These are phyloP conservation scores for Acrocalymma vagum DNA, from an alignment of 2,329 filamentous ascomycete genomes.

Conservation along the genomic window DNA sequence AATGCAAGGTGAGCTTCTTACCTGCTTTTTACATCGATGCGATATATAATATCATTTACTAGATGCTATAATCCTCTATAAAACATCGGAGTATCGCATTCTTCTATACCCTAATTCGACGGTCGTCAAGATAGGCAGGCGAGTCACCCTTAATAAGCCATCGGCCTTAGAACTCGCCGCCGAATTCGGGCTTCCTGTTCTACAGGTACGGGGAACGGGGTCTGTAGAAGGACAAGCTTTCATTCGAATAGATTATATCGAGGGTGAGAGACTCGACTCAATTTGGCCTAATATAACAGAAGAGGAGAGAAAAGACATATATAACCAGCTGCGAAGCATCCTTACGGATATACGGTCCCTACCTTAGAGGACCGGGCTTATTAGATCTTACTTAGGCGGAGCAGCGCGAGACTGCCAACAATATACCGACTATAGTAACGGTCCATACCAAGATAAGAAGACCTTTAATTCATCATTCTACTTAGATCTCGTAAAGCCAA, in stretches of 20 bases:
- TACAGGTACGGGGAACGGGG: constrained; percentile 6
- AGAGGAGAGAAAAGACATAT: constrained; percentile 13
- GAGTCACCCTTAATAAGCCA: constrained; percentile 5
- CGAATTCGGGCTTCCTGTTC: constrained; percentile 8
- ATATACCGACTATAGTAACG: constrained; percentile 6
- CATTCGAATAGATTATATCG: constrained; percentile 19
- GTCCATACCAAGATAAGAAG: constrained; percentile 11
- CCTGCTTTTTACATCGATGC: no score
- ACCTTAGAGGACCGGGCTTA: constrained; percentile 2
- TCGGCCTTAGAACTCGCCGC: constrained; percentile 8
- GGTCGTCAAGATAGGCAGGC: constrained; percentile 13
- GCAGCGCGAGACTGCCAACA: constrained; percentile 7
- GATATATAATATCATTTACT: neutral
- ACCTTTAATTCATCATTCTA: constrained; percentile 11
- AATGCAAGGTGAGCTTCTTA: no score
- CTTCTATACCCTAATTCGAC: constrained; percentile 2
- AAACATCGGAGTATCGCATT: constrained; percentile 7
- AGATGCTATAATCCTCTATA: constrained; percentile 9
- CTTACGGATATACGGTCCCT: constrained; percentile 12
- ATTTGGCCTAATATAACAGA: constrained; percentile 13
- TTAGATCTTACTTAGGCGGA: constrained; percentile 15
- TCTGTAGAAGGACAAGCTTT: constrained; percentile 3
- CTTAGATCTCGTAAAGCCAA: constrained; percentile 11
- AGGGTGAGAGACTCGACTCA: constrained; percentile 10
- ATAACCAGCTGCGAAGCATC: constrained; percentile 12